Percentiles rank a stretch among this genome's conserved stretches.
Evolutionary conservation across 2,329 filamentous ascomycete species (phyloP).

Genomic region (Rutstroemia sp.): DNA sequence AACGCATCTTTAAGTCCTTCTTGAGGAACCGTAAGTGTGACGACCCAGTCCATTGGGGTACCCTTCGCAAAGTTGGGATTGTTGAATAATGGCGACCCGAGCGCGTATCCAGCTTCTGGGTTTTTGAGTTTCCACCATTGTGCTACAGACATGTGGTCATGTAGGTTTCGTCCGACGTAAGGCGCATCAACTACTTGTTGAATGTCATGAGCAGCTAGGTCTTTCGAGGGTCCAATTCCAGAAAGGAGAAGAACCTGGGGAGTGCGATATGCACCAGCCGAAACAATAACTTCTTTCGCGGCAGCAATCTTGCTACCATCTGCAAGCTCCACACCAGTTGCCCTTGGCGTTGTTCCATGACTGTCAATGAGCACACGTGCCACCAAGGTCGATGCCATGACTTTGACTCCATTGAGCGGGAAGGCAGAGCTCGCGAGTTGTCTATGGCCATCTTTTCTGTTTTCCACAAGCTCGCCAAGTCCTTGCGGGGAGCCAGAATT

Average conservation of each 20-base stretch:
- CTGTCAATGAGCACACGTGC: neutral
- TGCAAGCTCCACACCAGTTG: neutral
- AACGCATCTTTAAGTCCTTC: neutral
- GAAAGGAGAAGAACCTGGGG: neutral
- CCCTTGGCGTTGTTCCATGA: neutral
- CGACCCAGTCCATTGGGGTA: neutral
- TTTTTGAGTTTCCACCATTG: conserved; percentile 2
- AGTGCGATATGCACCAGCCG: neutral
- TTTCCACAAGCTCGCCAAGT: neutral
- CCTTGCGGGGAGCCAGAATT: neutral
- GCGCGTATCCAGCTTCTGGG: neutral
- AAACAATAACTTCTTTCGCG: neutral
- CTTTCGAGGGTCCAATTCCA: neutral
- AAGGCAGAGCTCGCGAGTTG: neutral
- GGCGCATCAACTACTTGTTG: conserved; percentile 3
- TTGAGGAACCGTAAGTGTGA: neutral
- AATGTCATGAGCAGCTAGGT: neutral
- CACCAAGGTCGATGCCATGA: neutral
- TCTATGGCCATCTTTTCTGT: neutral
- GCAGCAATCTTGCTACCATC: neutral
- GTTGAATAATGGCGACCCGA: neutral
- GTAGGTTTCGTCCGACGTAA: neutral
- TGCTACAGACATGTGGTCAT: neutral
- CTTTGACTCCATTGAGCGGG: neutral
- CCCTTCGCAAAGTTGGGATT: neutral